Conservation (phyloP, 305 asterid species). For the Solanum chacoense region DNA sequence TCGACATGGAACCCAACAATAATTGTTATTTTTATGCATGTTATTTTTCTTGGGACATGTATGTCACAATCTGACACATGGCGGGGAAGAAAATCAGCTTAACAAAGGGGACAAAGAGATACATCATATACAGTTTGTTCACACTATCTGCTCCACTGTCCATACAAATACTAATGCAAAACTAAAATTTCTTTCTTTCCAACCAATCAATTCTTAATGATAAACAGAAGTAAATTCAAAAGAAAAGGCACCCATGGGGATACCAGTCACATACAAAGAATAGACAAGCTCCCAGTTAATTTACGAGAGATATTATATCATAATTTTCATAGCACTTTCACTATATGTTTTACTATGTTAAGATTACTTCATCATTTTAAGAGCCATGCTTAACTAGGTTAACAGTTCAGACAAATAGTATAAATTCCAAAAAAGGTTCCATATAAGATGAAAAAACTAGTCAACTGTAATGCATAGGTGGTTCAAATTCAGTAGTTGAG, state of each 20-base stretch:
- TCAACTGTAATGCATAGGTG: neutral
- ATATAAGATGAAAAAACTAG: neutral
- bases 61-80: neutral
- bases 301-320: neutral
- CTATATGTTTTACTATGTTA: neutral
- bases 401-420: neutral
- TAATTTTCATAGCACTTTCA: neutral
- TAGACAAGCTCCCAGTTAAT: neutral
- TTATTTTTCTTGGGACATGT: neutral
- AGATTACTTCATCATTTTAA: neutral
- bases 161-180: neutral
- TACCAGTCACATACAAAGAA: neutral
- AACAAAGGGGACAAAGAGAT: neutral
- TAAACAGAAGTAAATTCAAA: neutral
- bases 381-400: neutral
- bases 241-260: neutral
- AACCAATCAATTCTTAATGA: neutral
- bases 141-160: neutral
- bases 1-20: neutral
- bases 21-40: neutral
- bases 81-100: neutral
- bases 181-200: neutral
- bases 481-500: neutral
- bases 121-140: neutral
- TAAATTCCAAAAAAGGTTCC: neutral